Percentiles rank a stretch among this genome's conserved stretches.
Evolutionary conservation across 2,329 filamentous ascomycete species (phyloP).

Genomic region (Aspergillus jensenii): DNA sequence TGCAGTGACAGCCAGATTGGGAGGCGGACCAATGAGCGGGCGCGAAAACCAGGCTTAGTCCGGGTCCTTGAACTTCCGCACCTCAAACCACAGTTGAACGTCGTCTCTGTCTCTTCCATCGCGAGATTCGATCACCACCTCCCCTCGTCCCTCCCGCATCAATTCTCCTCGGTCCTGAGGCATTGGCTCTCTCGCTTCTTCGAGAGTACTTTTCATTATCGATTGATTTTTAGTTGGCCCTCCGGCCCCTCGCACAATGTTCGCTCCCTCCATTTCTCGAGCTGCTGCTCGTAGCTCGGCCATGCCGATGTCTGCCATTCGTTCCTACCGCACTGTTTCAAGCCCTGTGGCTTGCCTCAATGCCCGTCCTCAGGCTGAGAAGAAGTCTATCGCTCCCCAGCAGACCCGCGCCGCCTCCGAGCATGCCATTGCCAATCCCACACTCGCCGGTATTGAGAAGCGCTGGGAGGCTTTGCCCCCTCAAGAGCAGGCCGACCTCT

Average conservation of each 20-base stretch:
- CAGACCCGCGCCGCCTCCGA: constrained; percentile 62
- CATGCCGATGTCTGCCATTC: constrained; percentile 34
- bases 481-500: constrained; percentile 98
- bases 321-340: constrained; percentile 28
- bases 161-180: constrained; percentile 25
- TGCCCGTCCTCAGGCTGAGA: constrained; percentile 32
- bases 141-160: constrained; percentile 26
- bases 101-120: constrained; percentile 33
- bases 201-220: constrained; percentile 19
- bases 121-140: constrained; percentile 28
- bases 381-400: constrained; percentile 45
- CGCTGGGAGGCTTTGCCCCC: constrained; percentile 97
- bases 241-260: constrained; percentile 43
- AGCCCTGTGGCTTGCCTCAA: constrained; percentile 40
- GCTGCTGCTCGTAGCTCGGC: constrained; percentile 45
- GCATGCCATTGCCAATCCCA: constrained; percentile 97
- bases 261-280: constrained; percentile 47
- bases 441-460: constrained; percentile 97
- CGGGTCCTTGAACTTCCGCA: constrained; percentile 40
- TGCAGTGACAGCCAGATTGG: neutral
- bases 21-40: constrained; percentile 32
- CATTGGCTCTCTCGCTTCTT: constrained; percentile 20
- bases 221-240: constrained; percentile 33
- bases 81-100: constrained; percentile 36
- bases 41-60: constrained; percentile 34